These are phyloP conservation scores for Candida sakaeoensis DNA, from an alignment of 805 yeast genomes.

Conservation along the genomic window DNA sequence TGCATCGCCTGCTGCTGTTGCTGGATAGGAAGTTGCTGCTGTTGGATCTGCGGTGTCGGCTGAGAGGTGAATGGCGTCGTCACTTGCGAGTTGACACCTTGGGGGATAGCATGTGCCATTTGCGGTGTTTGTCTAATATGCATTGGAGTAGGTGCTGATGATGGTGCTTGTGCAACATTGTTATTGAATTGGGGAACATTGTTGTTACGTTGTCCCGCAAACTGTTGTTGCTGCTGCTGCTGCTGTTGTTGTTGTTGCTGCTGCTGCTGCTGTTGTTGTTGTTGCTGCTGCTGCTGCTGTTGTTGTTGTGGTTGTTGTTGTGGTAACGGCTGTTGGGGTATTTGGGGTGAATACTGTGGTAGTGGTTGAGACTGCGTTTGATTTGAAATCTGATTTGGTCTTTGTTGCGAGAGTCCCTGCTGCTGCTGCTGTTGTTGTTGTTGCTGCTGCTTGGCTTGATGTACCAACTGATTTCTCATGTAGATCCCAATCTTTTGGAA, in stretches of 20 bases:
- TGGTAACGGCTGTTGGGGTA: background rate
- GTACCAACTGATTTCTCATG: slow-evolving; percentile 40
- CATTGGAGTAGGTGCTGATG: slow-evolving; percentile 11
- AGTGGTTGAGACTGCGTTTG: background rate
- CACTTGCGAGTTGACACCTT: slow-evolving; percentile 5
- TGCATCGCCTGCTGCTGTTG: slow-evolving; percentile 2
- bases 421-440: slow-evolving; percentile 11
- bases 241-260: slow-evolving; percentile 5
- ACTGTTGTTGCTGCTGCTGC: slow-evolving; percentile 9
- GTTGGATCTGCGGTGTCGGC: slow-evolving; percentile 7
- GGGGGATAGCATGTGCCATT: slow-evolving; percentile 5
- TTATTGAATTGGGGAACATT: slow-evolving; percentile 6
- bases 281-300: slow-evolving; percentile 7
- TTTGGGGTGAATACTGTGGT: background rate
- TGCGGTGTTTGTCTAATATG: slow-evolving; percentile 12
- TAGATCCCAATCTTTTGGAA: slow-evolving; percentile 50
- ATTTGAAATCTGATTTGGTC: slow-evolving; percentile 1
- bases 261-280: slow-evolving; percentile 5
- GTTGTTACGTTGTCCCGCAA: slow-evolving; percentile 2
- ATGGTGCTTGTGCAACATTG: slow-evolving; percentile 6
- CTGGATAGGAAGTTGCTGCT: slow-evolving; percentile 3
- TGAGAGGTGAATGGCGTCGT: slow-evolving; percentile 7
- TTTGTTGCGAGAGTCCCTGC: slow-evolving; percentile 5
- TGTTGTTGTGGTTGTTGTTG: background rate
- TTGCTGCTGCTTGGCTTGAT: slow-evolving; percentile 20